These are phyloP conservation scores for Amorphotheca resinae DNA, from an alignment of 495 filamentous ascomycete genomes.

Conservation along the genomic window DNA sequence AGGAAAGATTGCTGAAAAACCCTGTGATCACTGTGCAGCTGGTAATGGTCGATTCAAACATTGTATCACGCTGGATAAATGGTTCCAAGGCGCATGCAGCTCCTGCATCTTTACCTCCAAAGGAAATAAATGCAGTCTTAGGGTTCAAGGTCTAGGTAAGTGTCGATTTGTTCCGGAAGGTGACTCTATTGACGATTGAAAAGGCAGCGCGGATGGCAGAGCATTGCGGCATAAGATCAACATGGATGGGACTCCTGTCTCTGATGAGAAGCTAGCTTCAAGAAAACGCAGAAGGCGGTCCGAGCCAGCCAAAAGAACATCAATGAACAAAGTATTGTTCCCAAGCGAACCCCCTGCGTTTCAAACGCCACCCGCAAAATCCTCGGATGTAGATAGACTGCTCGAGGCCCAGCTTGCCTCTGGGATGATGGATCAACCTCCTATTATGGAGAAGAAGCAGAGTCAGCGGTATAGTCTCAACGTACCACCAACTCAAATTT, in stretches of 20 bases:
- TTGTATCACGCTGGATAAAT: constrained; percentile 11
- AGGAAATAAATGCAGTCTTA: constrained; percentile 13
- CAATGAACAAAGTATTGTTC: too few relatives aligned
- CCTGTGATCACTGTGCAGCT: constrained; percentile 11
- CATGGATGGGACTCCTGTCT: neutral
- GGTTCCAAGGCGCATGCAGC: constrained; percentile 13
- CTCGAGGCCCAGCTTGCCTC: constrained; percentile 9
- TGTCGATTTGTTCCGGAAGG: neutral
- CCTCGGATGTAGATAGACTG: constrained; percentile 9
- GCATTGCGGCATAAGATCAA: constrained; percentile 3
- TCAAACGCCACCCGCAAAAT: too few relatives aligned
- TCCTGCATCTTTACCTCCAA: constrained; percentile 12
- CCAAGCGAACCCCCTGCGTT: too few relatives aligned
- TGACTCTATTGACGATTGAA: neutral
- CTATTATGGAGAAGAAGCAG: constrained; percentile 4
- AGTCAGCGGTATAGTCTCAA: neutral
- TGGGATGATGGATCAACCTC: neutral
- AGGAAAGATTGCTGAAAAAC: neutral
- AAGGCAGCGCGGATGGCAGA: constrained; percentile 10
- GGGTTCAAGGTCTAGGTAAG: constrained; percentile 1
- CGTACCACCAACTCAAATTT: neutral
- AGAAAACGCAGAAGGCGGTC: constrained; percentile 11
- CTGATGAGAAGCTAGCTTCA: neutral
- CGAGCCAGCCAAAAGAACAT: too few relatives aligned
- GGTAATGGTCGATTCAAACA: constrained; percentile 13